These are phyloP conservation scores for Alloteropsis angusta DNA, from an alignment of 202 grass and related monocot genomes.

Conservation along the genomic window DNA sequence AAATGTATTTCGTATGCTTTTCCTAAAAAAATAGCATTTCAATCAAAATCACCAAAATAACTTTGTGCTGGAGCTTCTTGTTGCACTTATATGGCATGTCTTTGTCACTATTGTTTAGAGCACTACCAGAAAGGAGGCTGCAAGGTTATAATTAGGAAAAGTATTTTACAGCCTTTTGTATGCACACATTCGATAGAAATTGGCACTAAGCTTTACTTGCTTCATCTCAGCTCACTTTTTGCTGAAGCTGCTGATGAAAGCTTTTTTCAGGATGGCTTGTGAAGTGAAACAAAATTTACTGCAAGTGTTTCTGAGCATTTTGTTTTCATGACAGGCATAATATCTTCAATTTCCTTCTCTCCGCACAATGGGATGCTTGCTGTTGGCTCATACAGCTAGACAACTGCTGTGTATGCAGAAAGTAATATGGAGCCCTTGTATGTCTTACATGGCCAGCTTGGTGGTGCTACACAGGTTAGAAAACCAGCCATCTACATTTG, in stretches of 20 bases:
- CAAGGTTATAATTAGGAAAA: not conserved
- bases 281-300: not conserved
- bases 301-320: conserved; percentile 18
- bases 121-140: not conserved
- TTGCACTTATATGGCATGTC: not conserved
- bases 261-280: not conserved
- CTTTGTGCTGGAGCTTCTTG: not conserved
- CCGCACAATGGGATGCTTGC: conserved; percentile 85
- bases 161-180: not conserved
- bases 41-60: conserved; percentile 1
- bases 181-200: not conserved
- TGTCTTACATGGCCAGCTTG: conserved; percentile 79
- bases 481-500: not conserved
- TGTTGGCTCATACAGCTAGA: conserved; percentile 89
- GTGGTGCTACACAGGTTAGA: conserved; percentile 87
- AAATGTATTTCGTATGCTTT: not conserved
- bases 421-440: conserved; percentile 85
- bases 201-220: not conserved
- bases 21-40: not conserved
- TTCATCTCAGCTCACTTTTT: conserved; percentile 24
- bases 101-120: not conserved
- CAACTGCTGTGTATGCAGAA: conserved; percentile 76
- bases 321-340: conserved; percentile 50
- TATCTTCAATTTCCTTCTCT: conserved; percentile 83
- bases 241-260: not conserved